Evolutionary conservation across 2,329 filamentous ascomycete species (phyloP).

Genomic region (Pestalotiopsis sp.): DNA sequence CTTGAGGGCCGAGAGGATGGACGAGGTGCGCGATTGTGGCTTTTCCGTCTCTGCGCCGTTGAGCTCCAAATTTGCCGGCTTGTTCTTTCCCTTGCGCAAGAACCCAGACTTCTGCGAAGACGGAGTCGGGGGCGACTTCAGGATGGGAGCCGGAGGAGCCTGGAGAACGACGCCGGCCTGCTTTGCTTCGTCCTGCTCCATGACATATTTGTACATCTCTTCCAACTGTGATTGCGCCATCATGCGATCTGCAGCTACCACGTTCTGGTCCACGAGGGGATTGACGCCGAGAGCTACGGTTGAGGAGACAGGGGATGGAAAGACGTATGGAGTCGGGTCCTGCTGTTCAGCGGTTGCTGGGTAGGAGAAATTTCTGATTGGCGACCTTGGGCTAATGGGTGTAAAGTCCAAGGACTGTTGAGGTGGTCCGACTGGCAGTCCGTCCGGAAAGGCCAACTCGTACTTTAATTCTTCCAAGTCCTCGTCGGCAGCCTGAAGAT

Average conservation of each 20-base stretch:
- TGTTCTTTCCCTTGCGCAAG: constrained; percentile 43
- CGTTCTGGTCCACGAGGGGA: constrained; percentile 73
- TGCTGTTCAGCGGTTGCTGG: constrained; percentile 40
- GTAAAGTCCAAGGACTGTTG: constrained; percentile 32
- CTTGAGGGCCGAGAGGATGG: constrained; percentile 62
- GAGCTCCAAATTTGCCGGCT: constrained; percentile 43
- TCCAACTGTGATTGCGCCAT: constrained; percentile 84
- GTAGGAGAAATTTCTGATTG: constrained; percentile 53
- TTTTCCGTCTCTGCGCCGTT: constrained; percentile 46
- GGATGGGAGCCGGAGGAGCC: constrained; percentile 40
- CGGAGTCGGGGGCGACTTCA: constrained; percentile 25
- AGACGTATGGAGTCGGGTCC: constrained; percentile 44
- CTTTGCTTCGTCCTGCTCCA: constrained; percentile 81
- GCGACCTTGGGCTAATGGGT: constrained; percentile 33
- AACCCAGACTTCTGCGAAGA: constrained; percentile 46
- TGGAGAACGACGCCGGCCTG: constrained; percentile 55
- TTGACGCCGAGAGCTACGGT: constrained; percentile 61
- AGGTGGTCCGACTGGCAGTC: constrained; percentile 18
- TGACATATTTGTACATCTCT: constrained; percentile 86
- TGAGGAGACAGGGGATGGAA: constrained; percentile 50
- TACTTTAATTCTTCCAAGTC: constrained; percentile 46
- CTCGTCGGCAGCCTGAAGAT: constrained; percentile 54
- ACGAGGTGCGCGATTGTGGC: constrained; percentile 58
- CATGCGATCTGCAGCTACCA: constrained; percentile 74
- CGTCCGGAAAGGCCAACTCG: constrained; percentile 25